Evolutionary conservation across 208 protist species (phyloP), one percentile per base, ranked within the genome.

Genomic region (Leishmania turanica): DNA sequence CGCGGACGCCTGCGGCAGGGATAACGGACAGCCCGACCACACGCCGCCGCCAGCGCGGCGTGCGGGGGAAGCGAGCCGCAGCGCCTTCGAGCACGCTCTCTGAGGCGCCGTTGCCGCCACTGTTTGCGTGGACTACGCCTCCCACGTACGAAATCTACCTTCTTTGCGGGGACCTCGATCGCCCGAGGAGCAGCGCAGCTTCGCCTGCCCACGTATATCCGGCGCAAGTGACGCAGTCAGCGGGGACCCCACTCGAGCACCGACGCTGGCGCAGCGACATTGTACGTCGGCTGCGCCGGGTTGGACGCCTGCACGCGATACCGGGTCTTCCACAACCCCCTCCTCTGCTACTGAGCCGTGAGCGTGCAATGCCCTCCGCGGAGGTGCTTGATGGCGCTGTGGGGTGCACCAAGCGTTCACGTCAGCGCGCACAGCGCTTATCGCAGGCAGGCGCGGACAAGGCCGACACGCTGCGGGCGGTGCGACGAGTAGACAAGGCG

Each of bases 301-400:
- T 85, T 51, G 82, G 82, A 3, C 2, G 42, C 31, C 53, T 88
- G 54, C 71, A 84, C 58, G 82, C 85, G 37, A 88, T 88, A n/a
- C 85, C 85, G 3, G 85, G 75, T 4, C 71, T 88, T 54, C 85
- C 85, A 21, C 85, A 88, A 54, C 82, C 53, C 47, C 45, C 74
- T 24, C 77, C 82, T 1, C 42, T 81, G 27, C 34, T 45, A 27
- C 54, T 81, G 71, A 31, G 71, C 49, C 71, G 71, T 27, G 31
- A 62, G 4, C 6, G 24, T 15, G 42, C 7, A 5, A 15, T 21
- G 42, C 27, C 13, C 24, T 54, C 45, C 9, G 24, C 24, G 17
- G 45, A 73, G 45, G 13, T 11, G 42, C 45, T 3, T 13, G 69
- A n/a, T 34, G 69, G 3, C 8, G 42, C 68, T 49, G 42, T 37